Percentiles rank a stretch among this genome's conserved stretches.
These are phyloP conservation scores for Insectozyma bohioensis DNA, from an alignment of 1,139 yeast genomes.

Conservation along the genomic window DNA sequence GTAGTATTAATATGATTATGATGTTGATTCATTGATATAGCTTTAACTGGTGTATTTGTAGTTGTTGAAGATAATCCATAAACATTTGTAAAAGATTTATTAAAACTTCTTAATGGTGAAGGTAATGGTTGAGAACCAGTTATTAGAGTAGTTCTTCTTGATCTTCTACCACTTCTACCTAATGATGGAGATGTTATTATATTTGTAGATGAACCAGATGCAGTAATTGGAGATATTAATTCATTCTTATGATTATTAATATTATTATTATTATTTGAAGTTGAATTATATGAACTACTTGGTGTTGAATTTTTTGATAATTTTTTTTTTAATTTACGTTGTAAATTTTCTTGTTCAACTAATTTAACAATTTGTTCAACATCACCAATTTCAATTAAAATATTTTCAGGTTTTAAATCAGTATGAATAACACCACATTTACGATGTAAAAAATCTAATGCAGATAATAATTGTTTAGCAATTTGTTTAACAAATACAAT, in stretches of 20 bases:
- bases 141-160: constrained; percentile 67
- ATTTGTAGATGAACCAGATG: constrained; percentile 20
- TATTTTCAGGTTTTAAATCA: constrained; percentile 87
- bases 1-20: neutral
- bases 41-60: constrained; percentile 40
- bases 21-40: constrained; percentile 11
- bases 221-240: constrained; percentile 4
- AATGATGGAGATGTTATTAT: constrained; percentile 33
- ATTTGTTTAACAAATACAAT: constrained; percentile 74
- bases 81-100: constrained; percentile 37
- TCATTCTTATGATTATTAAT: constrained; percentile 1
- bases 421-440: constrained; percentile 92
- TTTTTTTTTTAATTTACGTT: constrained; percentile 41
- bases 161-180: constrained; percentile 51
- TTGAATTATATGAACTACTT: constrained; percentile 14
- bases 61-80: constrained; percentile 42
- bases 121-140: constrained; percentile 89
- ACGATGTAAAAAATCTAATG: constrained; percentile 78
- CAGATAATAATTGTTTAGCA: constrained; percentile 72
- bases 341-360: constrained; percentile 55
- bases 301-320: constrained; percentile 30
- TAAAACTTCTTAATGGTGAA: constrained; percentile 61
- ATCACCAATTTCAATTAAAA: constrained; percentile 76
- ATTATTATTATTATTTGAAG: constrained; percentile 3
- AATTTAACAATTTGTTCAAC: constrained; percentile 65